Evolutionary conservation across 148 eudicot genomes (phyloP), one percentile per base, ranked within the genome.

Genomic region (Beta vulgaris): DNA sequence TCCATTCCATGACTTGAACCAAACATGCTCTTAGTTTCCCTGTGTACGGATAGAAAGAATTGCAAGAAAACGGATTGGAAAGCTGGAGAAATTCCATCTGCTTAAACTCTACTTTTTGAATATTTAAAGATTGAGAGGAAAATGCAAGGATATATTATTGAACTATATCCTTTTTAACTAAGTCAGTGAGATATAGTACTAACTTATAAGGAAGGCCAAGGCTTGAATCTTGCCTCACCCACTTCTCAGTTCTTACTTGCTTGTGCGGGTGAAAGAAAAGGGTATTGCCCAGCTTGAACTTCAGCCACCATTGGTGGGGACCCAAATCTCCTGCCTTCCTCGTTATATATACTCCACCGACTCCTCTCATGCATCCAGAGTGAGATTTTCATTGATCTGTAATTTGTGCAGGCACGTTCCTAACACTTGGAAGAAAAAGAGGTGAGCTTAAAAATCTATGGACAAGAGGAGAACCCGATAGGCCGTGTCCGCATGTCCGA

Each of bases 381-480:
- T 69, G 19, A 48, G 26, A 10, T 71, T 55, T 36, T 37, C 10
- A 74, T 43, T 62, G 40, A 23, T 46, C 69, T 62, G 36, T 40
- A 31, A 76, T 42, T 4, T 37, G 53, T 78, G 82, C 88, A 95
- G 98, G 98, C 53, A 92, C 97, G 18, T 74, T 95, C 48, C 69
- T 95, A 85, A 79, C 88, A 18, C 60, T 92, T 68, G 97, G 96
- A 55, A 83, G 73, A 74, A 75, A 78, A 75, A 86, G 96, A 80
- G 92, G 97, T 0, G 96, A 95, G 69, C 81, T 95, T 23, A 84
- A 85, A 87, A 79, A 84, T 63, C 78, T 95, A 36, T 95, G 98
- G 98, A 79, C 84, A 23, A 83, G 83, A 79, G 98, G 98, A 65
- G 89, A 86, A 77, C 97, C 98, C 6, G 85, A 88, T 53, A 85